Conservation (phyloP, 1,284 basidiomycete genomes). For the Mycena citricolor region DNA sequence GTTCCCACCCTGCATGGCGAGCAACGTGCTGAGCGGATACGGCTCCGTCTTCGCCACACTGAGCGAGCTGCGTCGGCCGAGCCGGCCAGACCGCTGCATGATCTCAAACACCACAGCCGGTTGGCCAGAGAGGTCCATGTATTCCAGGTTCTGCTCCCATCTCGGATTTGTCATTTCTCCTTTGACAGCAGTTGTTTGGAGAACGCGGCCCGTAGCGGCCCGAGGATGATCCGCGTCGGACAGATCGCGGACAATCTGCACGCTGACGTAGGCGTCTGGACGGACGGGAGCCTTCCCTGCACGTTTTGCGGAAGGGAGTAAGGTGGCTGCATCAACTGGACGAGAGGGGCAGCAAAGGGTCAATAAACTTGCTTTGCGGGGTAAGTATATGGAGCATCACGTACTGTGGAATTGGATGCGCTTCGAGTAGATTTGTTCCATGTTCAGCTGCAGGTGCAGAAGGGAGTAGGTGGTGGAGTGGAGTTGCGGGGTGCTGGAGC, state of each 20-base stretch:
- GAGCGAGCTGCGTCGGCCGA: conserved; percentile 8
- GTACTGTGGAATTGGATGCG: conserved; percentile 24
- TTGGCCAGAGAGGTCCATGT: conserved; percentile 2
- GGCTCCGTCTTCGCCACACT: conserved; percentile 16
- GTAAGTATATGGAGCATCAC: no score
- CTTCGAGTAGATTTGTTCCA: conserved; percentile 11
- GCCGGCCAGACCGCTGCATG: conserved; percentile 15
- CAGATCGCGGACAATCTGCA: no score
- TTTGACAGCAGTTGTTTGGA: conserved; percentile 14
- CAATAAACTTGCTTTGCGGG: not conserved
- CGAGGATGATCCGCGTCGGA: no score
- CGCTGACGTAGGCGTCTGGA: conserved; percentile 19
- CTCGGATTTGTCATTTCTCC: conserved; percentile 16
- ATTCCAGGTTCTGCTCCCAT: conserved; percentile 21
- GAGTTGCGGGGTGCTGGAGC: not conserved
- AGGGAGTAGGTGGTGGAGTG: not conserved
- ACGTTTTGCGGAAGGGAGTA: conserved; percentile 10
- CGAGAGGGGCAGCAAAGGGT: not conserved
- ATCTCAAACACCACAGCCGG: conserved; percentile 21
- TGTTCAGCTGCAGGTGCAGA: conserved; percentile 1
- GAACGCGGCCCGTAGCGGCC: conserved; percentile 8
- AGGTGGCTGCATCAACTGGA: conserved; percentile 19
- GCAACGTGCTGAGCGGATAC: conserved; percentile 18
- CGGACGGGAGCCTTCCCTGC: conserved; percentile 7
- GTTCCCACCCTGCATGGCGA: conserved; percentile 22